phyloP scores from a whole-genome alignment of 2,329 filamentous ascomycete genomes.

The Fusarium sp. region DNA sequence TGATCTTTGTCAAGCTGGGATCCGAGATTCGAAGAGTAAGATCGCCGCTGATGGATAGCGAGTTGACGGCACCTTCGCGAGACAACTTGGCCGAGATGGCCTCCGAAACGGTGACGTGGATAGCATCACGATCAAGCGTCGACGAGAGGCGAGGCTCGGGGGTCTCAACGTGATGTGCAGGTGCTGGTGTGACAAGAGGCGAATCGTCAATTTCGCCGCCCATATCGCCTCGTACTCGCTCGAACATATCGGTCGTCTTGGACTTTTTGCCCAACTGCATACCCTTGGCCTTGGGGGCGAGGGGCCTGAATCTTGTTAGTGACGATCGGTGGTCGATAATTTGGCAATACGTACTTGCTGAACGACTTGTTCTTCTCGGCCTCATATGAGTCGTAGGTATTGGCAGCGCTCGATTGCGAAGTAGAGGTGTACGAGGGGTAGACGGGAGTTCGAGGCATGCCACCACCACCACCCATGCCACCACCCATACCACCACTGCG shows the following conservation, averaged over 20 bases:
- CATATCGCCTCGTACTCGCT: conserved; percentile 91
- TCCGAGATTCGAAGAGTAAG: conserved; percentile 92
- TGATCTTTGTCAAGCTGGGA: conserved; percentile 89
- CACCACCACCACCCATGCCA: conserved; percentile 52
- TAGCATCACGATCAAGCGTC: conserved; percentile 82
- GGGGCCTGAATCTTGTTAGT: conserved; percentile 55
- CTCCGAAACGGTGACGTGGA: conserved; percentile 90
- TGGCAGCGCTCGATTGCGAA: conserved; percentile 76
- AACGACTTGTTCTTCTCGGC: conserved; percentile 96
- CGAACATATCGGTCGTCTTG: conserved; percentile 97
- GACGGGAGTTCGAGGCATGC: conserved; percentile 78
- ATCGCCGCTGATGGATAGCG: conserved; percentile 90
- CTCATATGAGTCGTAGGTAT: conserved; percentile 94
- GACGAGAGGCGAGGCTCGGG: conserved; percentile 70
- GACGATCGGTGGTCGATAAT: neutral
- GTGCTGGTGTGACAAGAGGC: conserved; percentile 74
- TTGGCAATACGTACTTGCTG: conserved; percentile 71
- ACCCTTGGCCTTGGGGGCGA: conserved; percentile 89
- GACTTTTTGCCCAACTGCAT: conserved; percentile 99
- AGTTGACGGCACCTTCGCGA: conserved; percentile 87
- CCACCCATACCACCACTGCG: conserved; percentile 52
- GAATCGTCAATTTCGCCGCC: conserved; percentile 85
- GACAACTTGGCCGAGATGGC: conserved; percentile 90
- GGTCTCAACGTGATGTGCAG: conserved; percentile 63
- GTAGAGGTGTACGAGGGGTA: conserved; percentile 93